phyloP scores from a whole-genome alignment of 305 asterid genomes.

The Fraxinus xanthoxyloides region DNA sequence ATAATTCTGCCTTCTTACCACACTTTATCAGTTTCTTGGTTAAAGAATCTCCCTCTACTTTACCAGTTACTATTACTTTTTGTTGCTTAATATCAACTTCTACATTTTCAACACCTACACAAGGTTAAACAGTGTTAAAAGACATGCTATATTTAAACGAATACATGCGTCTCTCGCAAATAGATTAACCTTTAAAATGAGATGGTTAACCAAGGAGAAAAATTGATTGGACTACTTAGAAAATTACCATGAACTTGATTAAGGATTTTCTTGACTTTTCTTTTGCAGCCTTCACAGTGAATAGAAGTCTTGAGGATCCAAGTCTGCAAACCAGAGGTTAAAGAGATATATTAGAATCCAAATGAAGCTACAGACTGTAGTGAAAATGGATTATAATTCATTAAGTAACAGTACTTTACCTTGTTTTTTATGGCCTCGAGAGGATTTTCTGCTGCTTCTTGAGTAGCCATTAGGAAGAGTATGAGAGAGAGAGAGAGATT shows the following conservation, averaged over 20 bases:
- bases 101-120: conserved; percentile 44
- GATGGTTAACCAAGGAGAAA: neutral
- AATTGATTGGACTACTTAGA: too few relatives aligned
- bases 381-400: neutral
- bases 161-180: neutral
- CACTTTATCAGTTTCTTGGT: conserved; percentile 45
- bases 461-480: conserved; percentile 39
- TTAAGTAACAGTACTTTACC: conserved; percentile 23
- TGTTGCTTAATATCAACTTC: conserved; percentile 66
- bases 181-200: neutral
- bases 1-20: conserved; percentile 58
- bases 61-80: conserved; percentile 54
- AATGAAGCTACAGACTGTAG: neutral
- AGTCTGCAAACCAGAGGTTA: conserved; percentile 26
- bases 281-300: conserved; percentile 75
- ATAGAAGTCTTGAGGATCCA: conserved; percentile 60
- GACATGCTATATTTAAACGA: too few relatives aligned
- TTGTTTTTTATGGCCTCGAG: conserved; percentile 32
- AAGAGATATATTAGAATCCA: neutral
- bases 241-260: conserved; percentile 41
- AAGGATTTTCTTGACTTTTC: conserved; percentile 60
- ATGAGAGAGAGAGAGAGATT: neutral
- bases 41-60: conserved; percentile 39
- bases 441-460: conserved; percentile 29
- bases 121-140: neutral